Conservation (phyloP, 208 protist genomes). For the Trypanosoma melophagium region DNA sequence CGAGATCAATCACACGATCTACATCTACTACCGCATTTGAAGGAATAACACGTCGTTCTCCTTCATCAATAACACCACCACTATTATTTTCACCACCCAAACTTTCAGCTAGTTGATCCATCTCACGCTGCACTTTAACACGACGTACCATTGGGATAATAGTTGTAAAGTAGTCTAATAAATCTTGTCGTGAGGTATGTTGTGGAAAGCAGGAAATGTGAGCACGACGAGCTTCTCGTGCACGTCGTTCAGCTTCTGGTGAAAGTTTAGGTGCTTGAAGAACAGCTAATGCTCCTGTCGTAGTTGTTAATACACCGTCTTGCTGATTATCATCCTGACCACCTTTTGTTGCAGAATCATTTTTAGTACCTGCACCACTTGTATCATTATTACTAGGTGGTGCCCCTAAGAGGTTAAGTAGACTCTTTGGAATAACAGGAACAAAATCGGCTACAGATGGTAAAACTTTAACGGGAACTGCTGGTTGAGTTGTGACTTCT, state of each 20-base stretch:
- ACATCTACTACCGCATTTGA: constrained; percentile 56
- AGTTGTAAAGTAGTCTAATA: constrained; percentile 63
- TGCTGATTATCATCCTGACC: constrained; percentile 5
- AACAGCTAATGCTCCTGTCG: constrained; percentile 35
- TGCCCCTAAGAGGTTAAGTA: constrained; percentile 21
- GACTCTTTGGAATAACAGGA: constrained; percentile 45
- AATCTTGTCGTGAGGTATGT: constrained; percentile 57
- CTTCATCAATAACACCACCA: constrained; percentile 14
- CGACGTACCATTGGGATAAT: constrained; percentile 78
- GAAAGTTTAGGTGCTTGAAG: constrained; percentile 73
- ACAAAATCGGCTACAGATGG: constrained; percentile 80
- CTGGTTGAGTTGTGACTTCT: constrained; percentile 2
- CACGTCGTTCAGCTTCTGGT: constrained; percentile 55
- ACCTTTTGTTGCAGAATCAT: background rate
- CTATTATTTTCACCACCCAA: constrained; percentile 5
- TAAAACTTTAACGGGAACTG: constrained; percentile 26
- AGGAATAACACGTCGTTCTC: constrained; percentile 60
- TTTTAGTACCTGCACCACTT: background rate
- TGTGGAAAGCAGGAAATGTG: constrained; percentile 77
- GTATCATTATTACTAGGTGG: constrained; percentile 15
- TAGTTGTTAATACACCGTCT: constrained; percentile 18
- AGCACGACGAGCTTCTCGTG: constrained; percentile 73
- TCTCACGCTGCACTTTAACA: constrained; percentile 68
- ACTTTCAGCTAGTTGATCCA: constrained; percentile 39
- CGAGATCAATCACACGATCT: constrained; percentile 60